Evolutionary conservation across 148 eudicot species (phyloP), one percentile per base, ranked within the genome.

Genomic region (Amaranthus palmeri): DNA sequence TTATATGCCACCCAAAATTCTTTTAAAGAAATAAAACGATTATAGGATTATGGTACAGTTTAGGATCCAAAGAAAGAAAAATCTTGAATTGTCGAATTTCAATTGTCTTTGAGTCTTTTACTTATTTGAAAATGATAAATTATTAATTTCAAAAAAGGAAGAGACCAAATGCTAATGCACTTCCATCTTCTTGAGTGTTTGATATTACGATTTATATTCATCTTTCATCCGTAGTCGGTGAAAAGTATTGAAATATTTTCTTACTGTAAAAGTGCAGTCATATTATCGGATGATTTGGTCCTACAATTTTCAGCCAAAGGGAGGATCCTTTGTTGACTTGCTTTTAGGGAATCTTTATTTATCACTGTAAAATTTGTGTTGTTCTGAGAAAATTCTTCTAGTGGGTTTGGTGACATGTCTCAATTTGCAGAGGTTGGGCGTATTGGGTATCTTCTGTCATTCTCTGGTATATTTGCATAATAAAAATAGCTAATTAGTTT

Each of bases 361-460:
- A 4, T n/a, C n/a, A n/a, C n/a, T n/a, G n/a, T n/a, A n/a, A n/a
- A n/a, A n/a, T 7, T 64, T 54, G 46, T 10, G 45, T 10, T 45
- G 14, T 75, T 47, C 0, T 49, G 15, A 3, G 42, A 46, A 67
- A 72, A 8, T 9, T 15, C 51, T 44, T 65, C 4, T 3, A 36
- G 11, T 64, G 42, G 18, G 25, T 67, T 55, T 45, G 47, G 40
- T 60, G 52, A 73, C 11, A 3, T 40, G 3, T 12, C 4, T 53
- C 10, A 69, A 7, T 50, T 64, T 58, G 83, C 97, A 92, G 97
- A 87, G 77, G 96, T 92, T 73, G 97, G 97, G 17, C 90, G 97
- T 47, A 92, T 92, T 80, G 97, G 97, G 97, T 91, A 77, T 77
- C 77, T 52, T 56, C 57, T 36, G 42, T n/a, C 10, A 14, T 64